These are phyloP conservation scores for Aspergillus kassunensis DNA, from an alignment of 495 filamentous ascomycete genomes.

Conservation along the genomic window DNA sequence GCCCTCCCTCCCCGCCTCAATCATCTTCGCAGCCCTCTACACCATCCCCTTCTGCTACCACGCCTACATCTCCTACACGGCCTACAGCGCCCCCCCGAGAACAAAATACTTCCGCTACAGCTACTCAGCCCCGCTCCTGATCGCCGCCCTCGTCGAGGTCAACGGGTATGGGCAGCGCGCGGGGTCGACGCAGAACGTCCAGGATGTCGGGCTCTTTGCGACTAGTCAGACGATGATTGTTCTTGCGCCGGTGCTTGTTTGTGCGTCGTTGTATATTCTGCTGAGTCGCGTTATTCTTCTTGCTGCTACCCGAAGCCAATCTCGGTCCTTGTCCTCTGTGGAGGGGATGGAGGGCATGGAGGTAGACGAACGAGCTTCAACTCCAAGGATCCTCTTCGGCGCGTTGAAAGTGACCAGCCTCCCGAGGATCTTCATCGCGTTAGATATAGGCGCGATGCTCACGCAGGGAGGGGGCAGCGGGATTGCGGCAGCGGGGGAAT, in stretches of 20 bases:
- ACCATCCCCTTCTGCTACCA: constrained; percentile 2
- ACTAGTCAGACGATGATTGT: constrained; percentile 27
- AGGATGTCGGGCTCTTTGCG: constrained; percentile 22
- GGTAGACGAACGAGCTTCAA: no score
- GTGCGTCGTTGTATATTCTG: constrained; percentile 31
- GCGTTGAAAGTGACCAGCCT: constrained; percentile 19
- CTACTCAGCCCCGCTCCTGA: constrained; percentile 19
- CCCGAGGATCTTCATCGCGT: constrained; percentile 30
- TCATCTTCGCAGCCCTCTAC: constrained; percentile 1
- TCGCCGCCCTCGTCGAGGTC: constrained; percentile 20
- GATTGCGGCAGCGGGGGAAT: constrained; percentile 30
- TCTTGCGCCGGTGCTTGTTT: constrained; percentile 30
- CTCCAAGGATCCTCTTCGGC: constrained; percentile 13
- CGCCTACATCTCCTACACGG: not conserved
- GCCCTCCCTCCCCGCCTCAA: constrained; percentile 2
- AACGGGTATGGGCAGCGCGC: constrained; percentile 19
- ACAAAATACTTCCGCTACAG: constrained; percentile 5
- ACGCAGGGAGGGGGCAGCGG: constrained; percentile 31
- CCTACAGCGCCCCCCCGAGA: not conserved
- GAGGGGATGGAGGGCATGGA: no score
- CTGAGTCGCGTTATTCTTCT: constrained; percentile 26
- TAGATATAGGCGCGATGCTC: constrained; percentile 29
- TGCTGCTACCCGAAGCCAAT: no score
- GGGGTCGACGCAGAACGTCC: constrained; percentile 10
- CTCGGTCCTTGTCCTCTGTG: no score